A percentile compares a stretch with the other conserved stretches of the same genome.
phyloP scores from a whole-genome alignment of 192 early-diverging fungal genomes.

The Allomyces macrogynus region DNA sequence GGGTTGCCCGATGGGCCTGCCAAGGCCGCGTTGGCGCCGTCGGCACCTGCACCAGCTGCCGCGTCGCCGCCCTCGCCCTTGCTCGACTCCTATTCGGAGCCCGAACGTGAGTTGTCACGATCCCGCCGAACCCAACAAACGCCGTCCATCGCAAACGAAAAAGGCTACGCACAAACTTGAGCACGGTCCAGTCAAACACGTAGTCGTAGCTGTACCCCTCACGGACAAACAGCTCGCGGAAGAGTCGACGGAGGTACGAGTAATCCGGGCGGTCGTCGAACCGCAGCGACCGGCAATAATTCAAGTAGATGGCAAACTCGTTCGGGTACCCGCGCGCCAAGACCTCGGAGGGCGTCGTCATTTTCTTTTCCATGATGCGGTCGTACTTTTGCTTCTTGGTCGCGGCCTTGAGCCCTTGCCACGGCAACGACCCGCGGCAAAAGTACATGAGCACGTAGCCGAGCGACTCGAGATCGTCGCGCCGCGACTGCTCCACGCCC shows the following conservation, averaged over 20 bases:
- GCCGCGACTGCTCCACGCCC: slow-evolving; percentile 68
- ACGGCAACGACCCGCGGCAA: slow-evolving; percentile 68
- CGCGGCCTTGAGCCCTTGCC: slow-evolving; percentile 77
- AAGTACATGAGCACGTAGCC: slow-evolving; percentile 87
- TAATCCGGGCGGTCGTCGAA: slow-evolving; percentile 91
- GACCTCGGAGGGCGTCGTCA: slow-evolving; percentile 60
- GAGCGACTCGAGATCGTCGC: slow-evolving; percentile 77
- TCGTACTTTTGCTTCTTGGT: slow-evolving; percentile 89
- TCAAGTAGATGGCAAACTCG: slow-evolving; percentile 74
- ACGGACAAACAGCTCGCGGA: slow-evolving; percentile 63
- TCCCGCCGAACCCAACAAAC: too few relatives aligned
- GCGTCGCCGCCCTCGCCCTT: background rate
- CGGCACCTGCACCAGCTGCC: background rate
- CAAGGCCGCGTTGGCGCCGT: background rate
- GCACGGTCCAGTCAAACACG: slow-evolving; percentile 75
- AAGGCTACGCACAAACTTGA: slow-evolving; percentile 15
- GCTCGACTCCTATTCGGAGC: background rate
- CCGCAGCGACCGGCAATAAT: slow-evolving; percentile 61
- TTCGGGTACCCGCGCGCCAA: slow-evolving; percentile 63
- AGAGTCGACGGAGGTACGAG: slow-evolving; percentile 64
- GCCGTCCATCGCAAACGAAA: too few relatives aligned
- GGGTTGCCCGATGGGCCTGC: too few relatives aligned
- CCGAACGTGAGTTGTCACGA: background rate
- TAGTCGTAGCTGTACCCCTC: slow-evolving; percentile 71
- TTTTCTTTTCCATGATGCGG: slow-evolving; percentile 85